These are phyloP conservation scores for Thalassiosira hispida DNA, from an alignment of 352 stramenopile genomes.

Conservation along the genomic window DNA sequence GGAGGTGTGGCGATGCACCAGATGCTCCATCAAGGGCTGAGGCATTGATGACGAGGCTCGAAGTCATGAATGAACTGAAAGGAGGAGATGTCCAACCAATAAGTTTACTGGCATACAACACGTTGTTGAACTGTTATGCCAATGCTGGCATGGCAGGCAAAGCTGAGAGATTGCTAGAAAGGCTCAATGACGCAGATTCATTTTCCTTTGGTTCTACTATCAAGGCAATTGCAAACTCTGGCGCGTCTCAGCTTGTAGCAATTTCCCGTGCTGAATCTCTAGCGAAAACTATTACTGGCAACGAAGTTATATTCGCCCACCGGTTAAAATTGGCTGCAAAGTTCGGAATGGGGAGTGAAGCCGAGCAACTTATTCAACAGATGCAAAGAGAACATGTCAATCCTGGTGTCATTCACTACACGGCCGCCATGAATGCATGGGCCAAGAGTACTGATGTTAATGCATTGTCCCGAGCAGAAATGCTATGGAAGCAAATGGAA, in stretches of 20 bases:
- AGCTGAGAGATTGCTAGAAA: constrained; percentile 29
- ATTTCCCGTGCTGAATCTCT: constrained; percentile 31
- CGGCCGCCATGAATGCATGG: constrained; percentile 51
- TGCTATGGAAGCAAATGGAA: constrained; percentile 46
- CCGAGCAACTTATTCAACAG: constrained; percentile 39
- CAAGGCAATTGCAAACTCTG: constrained; percentile 38
- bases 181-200: constrained; percentile 8
- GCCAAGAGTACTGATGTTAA: constrained; percentile 38
- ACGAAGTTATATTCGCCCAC: constrained; percentile 23
- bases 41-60: constrained; percentile 43
- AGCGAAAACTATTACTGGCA: constrained; percentile 9
- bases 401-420: constrained; percentile 52
- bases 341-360: constrained; percentile 36
- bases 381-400: constrained; percentile 21
- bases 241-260: constrained; percentile 19
- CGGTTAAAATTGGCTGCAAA: constrained; percentile 45
- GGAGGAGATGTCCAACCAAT: constrained; percentile 30
- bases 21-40: constrained; percentile 40
- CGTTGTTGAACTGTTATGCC: constrained; percentile 43
- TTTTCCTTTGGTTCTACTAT: constrained; percentile 21
- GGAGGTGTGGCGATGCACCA: constrained; percentile 25
- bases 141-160: constrained; percentile 45
- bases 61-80: constrained; percentile 45
- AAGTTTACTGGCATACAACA: constrained; percentile 47
- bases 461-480: constrained; percentile 33